Evolutionary conservation across 371 early-diverging fungal genomes (phyloP), one percentile per base, ranked within the genome.

Genomic region (Parasitella parasitica): DNA sequence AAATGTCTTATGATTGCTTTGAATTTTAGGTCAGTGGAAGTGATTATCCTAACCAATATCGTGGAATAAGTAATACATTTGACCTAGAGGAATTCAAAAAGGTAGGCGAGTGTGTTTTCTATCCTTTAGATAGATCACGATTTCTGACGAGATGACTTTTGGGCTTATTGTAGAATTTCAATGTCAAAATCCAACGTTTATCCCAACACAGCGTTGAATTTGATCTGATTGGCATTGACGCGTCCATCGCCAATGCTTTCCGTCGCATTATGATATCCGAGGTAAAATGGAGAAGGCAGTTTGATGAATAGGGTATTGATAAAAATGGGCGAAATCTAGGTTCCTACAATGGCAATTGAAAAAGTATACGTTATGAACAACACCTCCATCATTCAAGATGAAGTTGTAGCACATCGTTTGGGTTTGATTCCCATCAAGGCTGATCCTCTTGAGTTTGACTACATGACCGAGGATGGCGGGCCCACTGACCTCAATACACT

Each of bases 311-410:
- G 39, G 5, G 12, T 6, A 11, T 41, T 0, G 9, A 8, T 9
- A 39, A 15, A 66, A 22, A 24, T 12, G 3, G 39, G 39, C 13
- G 30, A 22, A 55, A 28, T 18, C 13, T 57, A 90, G 91, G 90
- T 98, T 8, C 97, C 98, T 22, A 95, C 97, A 0, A 91, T 98
- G 95, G 99, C 99, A 8, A 97, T 99, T 53, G 99, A 99, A 70
- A 87, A 91, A 43, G 97, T 99, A 12, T 97, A 89, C 72, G 87
- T 99, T 55, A 76, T 88, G 81, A 92, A 97, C 83, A 98, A 99
- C 82, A 95, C 93, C 12, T 89, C 93, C 5, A 86, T 99, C 38
- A 89, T 99, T 69, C 93, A 94, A 59, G 99, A 99, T 73, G 99
- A 99, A 78, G 89, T 99, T 3, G 74, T 99, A 38, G 91, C 98